phyloP scores from a whole-genome alignment of 371 early-diverging fungal species.

The Caulochytrium protostelioides region DNA sequence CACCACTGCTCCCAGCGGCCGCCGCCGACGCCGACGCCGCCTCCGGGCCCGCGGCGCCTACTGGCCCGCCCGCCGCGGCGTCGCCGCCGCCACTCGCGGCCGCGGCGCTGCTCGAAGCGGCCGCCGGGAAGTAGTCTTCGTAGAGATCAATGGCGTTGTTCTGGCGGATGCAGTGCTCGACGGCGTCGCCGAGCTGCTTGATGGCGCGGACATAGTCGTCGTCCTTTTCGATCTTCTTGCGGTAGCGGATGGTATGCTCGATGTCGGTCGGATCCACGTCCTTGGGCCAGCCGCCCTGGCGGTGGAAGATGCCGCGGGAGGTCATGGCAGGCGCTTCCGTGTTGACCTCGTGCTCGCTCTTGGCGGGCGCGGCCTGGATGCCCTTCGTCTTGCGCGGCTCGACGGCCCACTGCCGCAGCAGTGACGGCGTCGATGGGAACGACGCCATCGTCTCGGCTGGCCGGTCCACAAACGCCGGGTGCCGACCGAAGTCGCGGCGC shows the following conservation, averaged over 20 bases:
- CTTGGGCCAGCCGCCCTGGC: conserved; percentile 36
- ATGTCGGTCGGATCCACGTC: conserved; percentile 32
- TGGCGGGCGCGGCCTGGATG: conserved; percentile 24
- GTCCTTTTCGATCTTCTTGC: conserved; percentile 37
- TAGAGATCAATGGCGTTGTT: conserved; percentile 40
- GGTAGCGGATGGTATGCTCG: conserved; percentile 32
- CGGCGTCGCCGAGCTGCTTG: conserved; percentile 18
- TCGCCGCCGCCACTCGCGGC: too few species aligned
- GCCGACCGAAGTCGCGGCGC: conserved; percentile 30
- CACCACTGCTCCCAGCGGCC: too few species aligned
- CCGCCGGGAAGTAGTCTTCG: conserved; percentile 28
- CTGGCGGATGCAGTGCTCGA: conserved; percentile 35
- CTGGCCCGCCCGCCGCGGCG: too few species aligned
- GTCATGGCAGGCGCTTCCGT: conserved; percentile 21
- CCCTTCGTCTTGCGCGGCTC: too few species aligned
- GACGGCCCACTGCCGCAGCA: too few species aligned
- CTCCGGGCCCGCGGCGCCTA: too few species aligned
- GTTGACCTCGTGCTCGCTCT: conserved; percentile 37
- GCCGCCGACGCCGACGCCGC: too few species aligned
- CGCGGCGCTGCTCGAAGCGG: too few species aligned
- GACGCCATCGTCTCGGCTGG: conserved; percentile 12
- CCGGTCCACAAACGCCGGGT: conserved; percentile 17
- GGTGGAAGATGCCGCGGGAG: conserved; percentile 25
- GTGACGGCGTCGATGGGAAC: too few species aligned
- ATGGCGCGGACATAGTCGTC: conserved; percentile 28